Evolutionary conservation across 345 rosid genomes (phyloP).

Genomic region (Populus ilicifolia): DNA sequence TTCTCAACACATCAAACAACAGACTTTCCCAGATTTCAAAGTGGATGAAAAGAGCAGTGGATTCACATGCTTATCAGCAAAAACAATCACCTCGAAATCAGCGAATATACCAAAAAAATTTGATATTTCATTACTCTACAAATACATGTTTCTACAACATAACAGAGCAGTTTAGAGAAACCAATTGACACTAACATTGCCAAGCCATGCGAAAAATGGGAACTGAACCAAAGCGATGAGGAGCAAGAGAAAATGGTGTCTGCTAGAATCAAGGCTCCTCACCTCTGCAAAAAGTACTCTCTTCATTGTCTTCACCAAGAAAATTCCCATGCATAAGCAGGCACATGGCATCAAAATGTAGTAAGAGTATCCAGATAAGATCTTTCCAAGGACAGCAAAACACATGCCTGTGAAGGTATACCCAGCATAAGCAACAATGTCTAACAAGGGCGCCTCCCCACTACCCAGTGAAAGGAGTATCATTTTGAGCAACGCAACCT

Average conservation of each 20-base stretch:
- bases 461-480: slow-evolving; percentile 76
- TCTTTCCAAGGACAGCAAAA: slow-evolving; percentile 71
- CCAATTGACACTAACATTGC: slow-evolving; percentile 88
- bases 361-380: slow-evolving; percentile 63
- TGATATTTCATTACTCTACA: slow-evolving; percentile 11
- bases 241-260: slow-evolving; percentile 81
- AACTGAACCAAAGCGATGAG: slow-evolving; percentile 84
- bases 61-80: background rate
- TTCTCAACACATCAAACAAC: background rate
- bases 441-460: slow-evolving; percentile 89
- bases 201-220: slow-evolving; percentile 88
- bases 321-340: slow-evolving; percentile 77
- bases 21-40: background rate
- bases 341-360: slow-evolving; percentile 76
- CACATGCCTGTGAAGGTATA: slow-evolving; percentile 76
- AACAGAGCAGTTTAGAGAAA: slow-evolving; percentile 41
- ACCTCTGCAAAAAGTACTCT: slow-evolving; percentile 89
- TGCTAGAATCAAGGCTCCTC: slow-evolving; percentile 81
- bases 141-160: slow-evolving; percentile 28
- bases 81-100: background rate
- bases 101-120: background rate
- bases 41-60: slow-evolving; percentile 7
- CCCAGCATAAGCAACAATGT: slow-evolving; percentile 83
- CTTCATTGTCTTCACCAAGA: slow-evolving; percentile 96
- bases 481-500: slow-evolving; percentile 75